Base-by-base conservation (phyloP, 805 yeast genomes). In the Kregervanrija delftensis region DNA sequence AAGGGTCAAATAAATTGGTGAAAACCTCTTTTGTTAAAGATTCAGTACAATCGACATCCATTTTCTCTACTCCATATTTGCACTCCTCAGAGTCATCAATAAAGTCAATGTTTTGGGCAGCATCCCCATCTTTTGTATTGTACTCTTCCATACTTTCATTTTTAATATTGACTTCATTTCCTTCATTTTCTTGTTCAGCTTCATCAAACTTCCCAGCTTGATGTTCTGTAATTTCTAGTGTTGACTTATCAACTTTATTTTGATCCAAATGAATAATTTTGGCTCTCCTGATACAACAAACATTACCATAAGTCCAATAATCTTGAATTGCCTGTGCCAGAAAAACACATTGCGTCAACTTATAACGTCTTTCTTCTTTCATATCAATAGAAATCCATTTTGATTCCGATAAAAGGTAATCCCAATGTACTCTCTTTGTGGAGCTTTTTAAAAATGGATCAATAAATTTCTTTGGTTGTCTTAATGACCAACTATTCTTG, bases 401-500 rank as follows among this genome's bases (percentile, higher is more conserved):
- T 57, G 80, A 85, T 60, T 93, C 99, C 17, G 78, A 77, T 5
- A 93, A 50, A 17, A 91, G 50, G 46, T 73, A 64, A 53, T 84
- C 91, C 87, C 95, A 79, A 51, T 86, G 90, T 3, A 79, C 67
- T 30, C 69, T 67, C 30, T 39, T 43, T 22, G 39, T 31, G 4
- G 77, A 66, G 30, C 68, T 65, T 5, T 42, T 47, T 32, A 61
- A 40, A 49, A 76, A 76, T 0, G 98, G 96, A 51, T 87, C 95
- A 11, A 71, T 57, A 55, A 73, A 83, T 50, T 76, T 73, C 42
- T 74, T 69, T 0, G 95, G 96, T 60, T 93, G 99, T 43, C 95
- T 73, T 43, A 93, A 68, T 16, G 96, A 83, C 98, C 99, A 93
- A 55, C 86, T 81, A 2, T 86, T 85, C 46, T 83, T 83, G 39